Evolutionary conservation across 768 basidiomycete species (phyloP), one percentile per base, ranked within the genome.

Genomic region (Rhizopogon vulgaris): DNA sequence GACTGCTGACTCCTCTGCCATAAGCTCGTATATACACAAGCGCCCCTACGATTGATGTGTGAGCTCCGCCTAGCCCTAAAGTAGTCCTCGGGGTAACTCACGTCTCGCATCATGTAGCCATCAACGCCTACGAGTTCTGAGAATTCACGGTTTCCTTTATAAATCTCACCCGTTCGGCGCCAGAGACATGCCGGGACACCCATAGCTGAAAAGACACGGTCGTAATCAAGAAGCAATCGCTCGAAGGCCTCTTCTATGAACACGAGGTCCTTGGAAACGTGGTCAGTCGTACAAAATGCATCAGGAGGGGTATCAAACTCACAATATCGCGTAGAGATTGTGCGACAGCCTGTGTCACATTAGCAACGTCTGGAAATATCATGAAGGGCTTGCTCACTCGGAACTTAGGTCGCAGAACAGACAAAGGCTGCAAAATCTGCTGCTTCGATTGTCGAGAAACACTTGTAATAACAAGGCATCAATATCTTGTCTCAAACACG

Each of bases 181-280:
- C 95, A 98, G 6, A 97, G 78, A 58, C 95, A 99, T 0, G 94
- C 94, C 0, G 95, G 95, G 3, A 98, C 93, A 32, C 92, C 94
- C 87, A 99, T 97, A 0, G 91, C 93, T 48, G 86, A 85, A 69
- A 92, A 91, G 12, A 90, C 92, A 22, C 94, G 86, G 65, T 97
- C 95, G 57, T 97, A 97, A 63, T 96, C 94, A 18, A 98, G 81
- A 52, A 99, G 75, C 54, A 97, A 77, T 1, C 94, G 87, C 66
- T 99, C 95, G 62, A 98, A 97, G 0, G 90, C 94, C 70, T 98
- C 95, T 68, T 98, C 95, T 60, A 99, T 94, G 68, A 96, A 95
- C 11, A 98, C 90, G 25, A 96, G 78, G 68, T 99, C 95, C 86
- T 87, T 57, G 55, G 11, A 30, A 51, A 49, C 4, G 24, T 30